These are phyloP conservation scores for Elongisporangium anandrum DNA, from an alignment of 352 stramenopile species.

Conservation along the genomic window DNA sequence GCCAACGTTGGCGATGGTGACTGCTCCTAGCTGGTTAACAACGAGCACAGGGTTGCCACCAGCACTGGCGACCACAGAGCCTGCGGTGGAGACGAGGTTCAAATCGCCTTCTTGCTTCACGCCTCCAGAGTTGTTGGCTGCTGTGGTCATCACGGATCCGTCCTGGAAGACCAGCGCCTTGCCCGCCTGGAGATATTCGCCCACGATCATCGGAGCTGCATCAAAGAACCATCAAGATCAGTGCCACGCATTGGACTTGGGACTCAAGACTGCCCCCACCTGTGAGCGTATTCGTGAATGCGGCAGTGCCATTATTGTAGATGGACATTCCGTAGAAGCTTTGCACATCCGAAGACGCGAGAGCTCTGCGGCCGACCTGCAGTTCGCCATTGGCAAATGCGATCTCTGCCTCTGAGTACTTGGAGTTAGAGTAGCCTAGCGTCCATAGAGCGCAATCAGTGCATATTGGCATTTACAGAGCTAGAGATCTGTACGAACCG, in stretches of 20 bases:
- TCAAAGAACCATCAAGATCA: neutral
- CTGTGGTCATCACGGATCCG: slow-evolving; percentile 75
- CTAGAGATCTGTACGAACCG: slow-evolving; percentile 31
- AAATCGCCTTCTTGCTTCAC: slow-evolving; percentile 71
- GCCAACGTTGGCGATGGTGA: slow-evolving; percentile 40
- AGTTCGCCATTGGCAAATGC: slow-evolving; percentile 60
- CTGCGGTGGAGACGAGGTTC: slow-evolving; percentile 67
- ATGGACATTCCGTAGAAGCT: slow-evolving; percentile 70
- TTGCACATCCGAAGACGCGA: slow-evolving; percentile 43
- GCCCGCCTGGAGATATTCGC: slow-evolving; percentile 56
- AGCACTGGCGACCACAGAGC: slow-evolving; percentile 57
- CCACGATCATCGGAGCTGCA: slow-evolving; percentile 53
- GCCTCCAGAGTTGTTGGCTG: slow-evolving; percentile 68
- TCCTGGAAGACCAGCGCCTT: slow-evolving; percentile 72
- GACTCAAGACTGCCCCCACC: slow-evolving; percentile 20
- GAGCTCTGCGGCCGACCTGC: slow-evolving; percentile 47
- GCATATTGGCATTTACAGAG: too few species aligned
- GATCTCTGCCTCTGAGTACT: slow-evolving; percentile 67
- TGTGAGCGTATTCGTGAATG: slow-evolving; percentile 61
- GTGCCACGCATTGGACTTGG: neutral
- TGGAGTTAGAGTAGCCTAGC: slow-evolving; percentile 66
- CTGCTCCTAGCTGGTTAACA: slow-evolving; percentile 44
- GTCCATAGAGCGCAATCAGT: neutral
- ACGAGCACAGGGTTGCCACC: slow-evolving; percentile 54
- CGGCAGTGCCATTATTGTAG: slow-evolving; percentile 57